A percentile compares a stretch with the other conserved stretches of the same genome.
These are phyloP conservation scores for Leishmania martiniquensis DNA, from an alignment of 208 protist genomes.

Conservation along the genomic window DNA sequence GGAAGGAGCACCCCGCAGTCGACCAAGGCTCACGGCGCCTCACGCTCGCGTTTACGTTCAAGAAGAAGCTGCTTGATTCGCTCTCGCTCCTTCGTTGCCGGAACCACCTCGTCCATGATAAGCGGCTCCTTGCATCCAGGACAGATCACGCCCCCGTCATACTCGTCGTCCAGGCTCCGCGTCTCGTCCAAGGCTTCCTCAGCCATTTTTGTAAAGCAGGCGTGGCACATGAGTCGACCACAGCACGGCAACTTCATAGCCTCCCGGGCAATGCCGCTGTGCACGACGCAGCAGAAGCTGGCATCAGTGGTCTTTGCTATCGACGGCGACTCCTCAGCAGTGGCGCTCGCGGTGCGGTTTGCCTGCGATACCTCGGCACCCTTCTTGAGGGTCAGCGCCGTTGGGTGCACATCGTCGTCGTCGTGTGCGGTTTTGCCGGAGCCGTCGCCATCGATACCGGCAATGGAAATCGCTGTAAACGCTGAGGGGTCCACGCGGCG, in stretches of 20 bases:
- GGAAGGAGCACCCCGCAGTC: background rate
- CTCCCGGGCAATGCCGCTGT: slow-evolving; percentile 55
- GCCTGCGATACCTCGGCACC: background rate
- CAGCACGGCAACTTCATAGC: slow-evolving; percentile 83
- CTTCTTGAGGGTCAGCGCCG: background rate
- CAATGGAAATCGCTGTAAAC: slow-evolving; percentile 48
- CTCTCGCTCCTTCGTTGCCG: slow-evolving; percentile 55
- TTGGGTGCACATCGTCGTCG: slow-evolving; percentile 1
- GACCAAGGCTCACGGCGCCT: background rate
- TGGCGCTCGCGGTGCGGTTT: background rate
- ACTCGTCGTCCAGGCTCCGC: slow-evolving; percentile 28
- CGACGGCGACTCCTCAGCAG: background rate
- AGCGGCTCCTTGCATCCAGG: slow-evolving; percentile 72
- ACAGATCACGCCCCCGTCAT: slow-evolving; percentile 49
- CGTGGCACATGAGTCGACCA: slow-evolving; percentile 50
- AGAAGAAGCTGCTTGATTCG: slow-evolving; percentile 41
- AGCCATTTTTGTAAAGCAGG: slow-evolving; percentile 66
- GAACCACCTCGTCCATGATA: slow-evolving; percentile 69
- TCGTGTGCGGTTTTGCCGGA: background rate
- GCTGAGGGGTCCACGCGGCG: slow-evolving; percentile 63
- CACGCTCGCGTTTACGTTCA: slow-evolving; percentile 30
- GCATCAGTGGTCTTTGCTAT: background rate
- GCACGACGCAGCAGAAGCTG: slow-evolving; percentile 44
- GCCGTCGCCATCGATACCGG: background rate
- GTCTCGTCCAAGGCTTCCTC: slow-evolving; percentile 53